Conservation (phyloP, 306 rosid species). For the Vicia villosa region DNA sequence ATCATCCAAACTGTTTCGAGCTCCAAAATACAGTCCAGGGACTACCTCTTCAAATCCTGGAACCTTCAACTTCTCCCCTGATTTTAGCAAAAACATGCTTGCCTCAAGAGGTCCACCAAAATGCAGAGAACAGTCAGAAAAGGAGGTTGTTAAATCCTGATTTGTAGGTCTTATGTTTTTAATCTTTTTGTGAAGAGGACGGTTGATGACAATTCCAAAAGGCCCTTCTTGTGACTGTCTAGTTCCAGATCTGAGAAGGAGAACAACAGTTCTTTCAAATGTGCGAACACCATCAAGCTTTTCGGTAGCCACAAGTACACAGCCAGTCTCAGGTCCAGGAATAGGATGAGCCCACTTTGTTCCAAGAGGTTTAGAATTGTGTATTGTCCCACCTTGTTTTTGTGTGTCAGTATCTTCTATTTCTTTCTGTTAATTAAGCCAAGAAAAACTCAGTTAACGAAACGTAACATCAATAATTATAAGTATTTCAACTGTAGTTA, state of each 20-base stretch:
- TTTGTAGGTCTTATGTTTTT: conserved; percentile 85
- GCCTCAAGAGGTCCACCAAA: conserved; percentile 98
- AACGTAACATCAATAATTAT: conserved; percentile 29
- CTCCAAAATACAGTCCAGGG: conserved; percentile 89
- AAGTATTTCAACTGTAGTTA: conserved; percentile 17
- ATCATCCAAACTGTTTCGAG: conserved; percentile 83
- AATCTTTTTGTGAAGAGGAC: conserved; percentile 87
- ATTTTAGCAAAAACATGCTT: conserved; percentile 80
- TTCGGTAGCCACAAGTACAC: conserved; percentile 94
- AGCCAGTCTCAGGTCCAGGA: conserved; percentile 90
- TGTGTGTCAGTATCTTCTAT: conserved; percentile 54
- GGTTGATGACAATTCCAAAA: conserved; percentile 86
- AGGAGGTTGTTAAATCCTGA: conserved; percentile 80
- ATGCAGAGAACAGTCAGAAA: conserved; percentile 84
- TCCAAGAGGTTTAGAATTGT: conserved; percentile 58
- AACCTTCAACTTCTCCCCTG: conserved; percentile 63
- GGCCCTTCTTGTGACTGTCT: conserved; percentile 94
- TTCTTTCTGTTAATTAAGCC: conserved; percentile 63
- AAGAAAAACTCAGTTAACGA: conserved; percentile 15
- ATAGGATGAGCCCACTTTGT: conserved; percentile 97
- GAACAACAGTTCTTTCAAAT: conserved; percentile 89
- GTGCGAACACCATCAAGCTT: conserved; percentile 90
- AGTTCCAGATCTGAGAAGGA: conserved; percentile 91
- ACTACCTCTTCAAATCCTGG: conserved; percentile 89
- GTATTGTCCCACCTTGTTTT: conserved; percentile 46